These are phyloP conservation scores for Gliomastix tumulicola DNA, from an alignment of 2,329 filamentous ascomycete species.

Conservation along the genomic window DNA sequence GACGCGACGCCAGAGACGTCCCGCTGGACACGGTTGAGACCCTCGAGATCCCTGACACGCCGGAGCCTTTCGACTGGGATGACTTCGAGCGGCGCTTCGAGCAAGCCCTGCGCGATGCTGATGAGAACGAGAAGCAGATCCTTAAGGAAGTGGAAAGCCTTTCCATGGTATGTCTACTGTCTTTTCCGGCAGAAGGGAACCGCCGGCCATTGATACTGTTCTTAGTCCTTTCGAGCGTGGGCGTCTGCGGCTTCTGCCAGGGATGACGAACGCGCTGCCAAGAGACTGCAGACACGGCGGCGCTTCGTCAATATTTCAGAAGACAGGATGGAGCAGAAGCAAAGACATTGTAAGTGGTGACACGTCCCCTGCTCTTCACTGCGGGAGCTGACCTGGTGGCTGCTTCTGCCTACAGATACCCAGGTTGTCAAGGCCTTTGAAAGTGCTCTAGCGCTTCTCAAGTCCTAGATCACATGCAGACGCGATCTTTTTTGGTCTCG, in stretches of 20 bases:
- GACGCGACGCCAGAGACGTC: no score
- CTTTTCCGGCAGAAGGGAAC: not conserved
- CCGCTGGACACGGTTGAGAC: no score
- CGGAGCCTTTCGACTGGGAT: slow-evolving; percentile 66
- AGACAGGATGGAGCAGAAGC: slow-evolving; percentile 62
- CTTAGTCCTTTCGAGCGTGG: slow-evolving; percentile 77
- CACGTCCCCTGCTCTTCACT: not conserved
- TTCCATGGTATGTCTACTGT: slow-evolving; percentile 44
- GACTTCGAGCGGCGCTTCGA: slow-evolving; percentile 67
- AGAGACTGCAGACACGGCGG: slow-evolving; percentile 74
- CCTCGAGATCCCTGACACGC: slow-evolving; percentile 41
- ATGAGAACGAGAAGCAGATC: slow-evolving; percentile 57
- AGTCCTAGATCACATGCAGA: no score
- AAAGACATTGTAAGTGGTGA: slow-evolving; percentile 64
- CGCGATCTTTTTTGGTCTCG: no score
- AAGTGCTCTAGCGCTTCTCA: slow-evolving; percentile 52
- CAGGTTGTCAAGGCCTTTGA: slow-evolving; percentile 44
- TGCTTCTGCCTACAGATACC: not conserved
- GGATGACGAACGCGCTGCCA: slow-evolving; percentile 70
- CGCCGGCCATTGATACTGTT: no score
- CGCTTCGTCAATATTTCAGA: slow-evolving; percentile 71
- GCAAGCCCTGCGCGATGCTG: slow-evolving; percentile 54
- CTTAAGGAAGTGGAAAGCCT: slow-evolving; percentile 60
- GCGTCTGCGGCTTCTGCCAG: slow-evolving; percentile 63
- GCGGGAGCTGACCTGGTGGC: no score